A percentile compares a stretch with the other conserved stretches of the same genome.
Conservation (phyloP, 2,329 filamentous ascomycete genomes). For the Boeremia lycopersici region DNA sequence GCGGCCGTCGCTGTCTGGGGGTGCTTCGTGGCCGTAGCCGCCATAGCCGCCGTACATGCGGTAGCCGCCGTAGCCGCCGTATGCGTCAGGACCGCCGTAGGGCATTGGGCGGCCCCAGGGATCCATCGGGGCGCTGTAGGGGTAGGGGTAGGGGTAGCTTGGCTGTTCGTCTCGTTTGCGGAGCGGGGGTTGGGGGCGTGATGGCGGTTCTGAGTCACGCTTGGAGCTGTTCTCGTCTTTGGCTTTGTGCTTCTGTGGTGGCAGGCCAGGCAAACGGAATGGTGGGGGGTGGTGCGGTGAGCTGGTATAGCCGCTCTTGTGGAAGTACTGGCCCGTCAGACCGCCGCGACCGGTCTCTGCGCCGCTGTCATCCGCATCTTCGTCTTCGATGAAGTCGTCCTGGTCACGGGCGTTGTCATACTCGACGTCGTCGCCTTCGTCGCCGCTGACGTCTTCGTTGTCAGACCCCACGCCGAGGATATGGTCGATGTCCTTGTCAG, state of each 20-base stretch:
- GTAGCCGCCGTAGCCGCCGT: conserved; percentile 13
- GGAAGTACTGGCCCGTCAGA: conserved; percentile 6
- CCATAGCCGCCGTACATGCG: conserved; percentile 2
- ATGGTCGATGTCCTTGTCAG: conserved; percentile 31
- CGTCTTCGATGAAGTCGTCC: conserved; percentile 2
- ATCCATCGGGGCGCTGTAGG: conserved; percentile 3
- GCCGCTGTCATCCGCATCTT: background rate
- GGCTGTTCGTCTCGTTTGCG: background rate
- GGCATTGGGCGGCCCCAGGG: conserved; percentile 11
- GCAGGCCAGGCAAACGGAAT: background rate
- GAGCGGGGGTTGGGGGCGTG: background rate
- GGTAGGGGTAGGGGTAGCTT: background rate
- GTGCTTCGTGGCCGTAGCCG: background rate
- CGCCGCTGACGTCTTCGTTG: conserved; percentile 12
- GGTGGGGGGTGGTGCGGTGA: conserved; percentile 1
- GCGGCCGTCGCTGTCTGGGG: background rate
- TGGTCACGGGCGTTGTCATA: conserved; percentile 11
- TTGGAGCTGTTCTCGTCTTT: conserved; percentile 14
- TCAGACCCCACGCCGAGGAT: conserved; percentile 21
- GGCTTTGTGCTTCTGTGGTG: background rate
- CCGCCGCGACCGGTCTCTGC: conserved; percentile 10
- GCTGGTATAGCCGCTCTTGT: conserved; percentile 17
- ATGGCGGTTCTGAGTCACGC: background rate
- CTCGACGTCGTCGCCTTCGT: conserved; percentile 10
- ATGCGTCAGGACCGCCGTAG: conserved; percentile 10